These are phyloP conservation scores for Talaromyces sp. DNA, from an alignment of 2,329 filamentous ascomycete species.

Conservation along the genomic window DNA sequence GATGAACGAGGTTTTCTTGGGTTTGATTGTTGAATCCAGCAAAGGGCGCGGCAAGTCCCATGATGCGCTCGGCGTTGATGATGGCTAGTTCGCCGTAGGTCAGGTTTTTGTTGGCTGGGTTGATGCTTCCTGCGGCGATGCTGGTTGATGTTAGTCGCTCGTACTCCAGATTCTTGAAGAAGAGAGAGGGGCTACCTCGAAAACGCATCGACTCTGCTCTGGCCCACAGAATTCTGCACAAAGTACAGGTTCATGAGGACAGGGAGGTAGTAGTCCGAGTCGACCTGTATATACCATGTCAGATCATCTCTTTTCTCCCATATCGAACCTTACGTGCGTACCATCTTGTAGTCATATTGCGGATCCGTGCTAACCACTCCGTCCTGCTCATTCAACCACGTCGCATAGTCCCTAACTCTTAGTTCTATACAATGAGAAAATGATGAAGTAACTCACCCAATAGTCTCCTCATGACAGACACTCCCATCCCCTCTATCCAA, in stretches of 20 bases:
- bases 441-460: slow-evolving; percentile 35
- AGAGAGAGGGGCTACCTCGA: slow-evolving; percentile 19
- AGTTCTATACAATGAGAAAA: not conserved
- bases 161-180: not conserved
- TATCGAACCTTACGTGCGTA: slow-evolving; percentile 14
- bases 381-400: slow-evolving; percentile 51
- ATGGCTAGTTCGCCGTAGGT: slow-evolving; percentile 49
- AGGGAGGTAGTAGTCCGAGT: slow-evolving; percentile 57
- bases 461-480: slow-evolving; percentile 60
- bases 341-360: slow-evolving; percentile 54
- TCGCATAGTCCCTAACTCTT: slow-evolving; percentile 52
- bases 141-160: slow-evolving; percentile 23
- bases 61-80: slow-evolving; percentile 53
- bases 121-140: slow-evolving; percentile 41
- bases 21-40: slow-evolving; percentile 40
- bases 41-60: slow-evolving; percentile 52
- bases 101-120: slow-evolving; percentile 47
- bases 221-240: slow-evolving; percentile 40
- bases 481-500: slow-evolving; percentile 55
- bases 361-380: slow-evolving; percentile 49
- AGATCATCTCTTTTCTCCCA: slow-evolving; percentile 11
- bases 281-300: slow-evolving; percentile 37
- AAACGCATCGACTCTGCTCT: slow-evolving; percentile 30
- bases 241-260: slow-evolving; percentile 57
- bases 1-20: slow-evolving; percentile 51